These are phyloP conservation scores for Dillenia suffruticosa DNA, from an alignment of 164 flowering plant genomes.

Conservation along the genomic window DNA sequence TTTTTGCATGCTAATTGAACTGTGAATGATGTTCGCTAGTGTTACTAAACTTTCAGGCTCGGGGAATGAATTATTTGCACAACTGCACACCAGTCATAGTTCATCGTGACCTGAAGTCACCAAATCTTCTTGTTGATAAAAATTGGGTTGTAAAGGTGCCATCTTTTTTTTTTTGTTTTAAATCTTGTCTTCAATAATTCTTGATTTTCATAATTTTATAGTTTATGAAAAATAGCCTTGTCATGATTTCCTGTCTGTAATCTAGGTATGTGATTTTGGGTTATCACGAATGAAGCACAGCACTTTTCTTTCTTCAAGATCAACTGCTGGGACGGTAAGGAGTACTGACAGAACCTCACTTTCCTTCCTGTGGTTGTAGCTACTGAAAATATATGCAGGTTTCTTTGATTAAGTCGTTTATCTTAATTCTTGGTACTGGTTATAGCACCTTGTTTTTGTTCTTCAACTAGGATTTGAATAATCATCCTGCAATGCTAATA, in stretches of 20 bases:
- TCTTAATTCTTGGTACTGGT: no score
- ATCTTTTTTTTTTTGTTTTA: background rate
- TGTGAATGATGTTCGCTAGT: constrained; percentile 5
- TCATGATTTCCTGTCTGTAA: constrained; percentile 4
- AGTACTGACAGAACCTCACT: background rate
- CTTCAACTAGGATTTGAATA: no score
- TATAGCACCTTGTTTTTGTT: no score
- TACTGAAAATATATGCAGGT: no score
- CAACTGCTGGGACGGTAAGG: constrained; percentile 94
- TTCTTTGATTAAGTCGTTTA: no score
- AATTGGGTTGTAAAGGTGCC: constrained; percentile 96
- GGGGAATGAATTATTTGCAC: constrained; percentile 97
- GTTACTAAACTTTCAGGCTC: constrained; percentile 53
- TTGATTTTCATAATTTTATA: no score
- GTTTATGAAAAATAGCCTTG: background rate
- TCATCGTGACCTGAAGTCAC: constrained; percentile 95
- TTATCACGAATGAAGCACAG: constrained; percentile 82
- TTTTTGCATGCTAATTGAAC: constrained; percentile 10
- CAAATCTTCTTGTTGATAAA: constrained; percentile 96
- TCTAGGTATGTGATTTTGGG: constrained; percentile 94
- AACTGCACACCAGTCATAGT: constrained; percentile 79
- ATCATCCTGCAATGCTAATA: no score
- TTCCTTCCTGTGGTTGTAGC: background rate
- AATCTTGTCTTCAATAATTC: background rate
- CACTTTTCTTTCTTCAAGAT: constrained; percentile 88